Conservation (phyloP, 148 eudicot genomes). For the Polygonum aviculare region DNA sequence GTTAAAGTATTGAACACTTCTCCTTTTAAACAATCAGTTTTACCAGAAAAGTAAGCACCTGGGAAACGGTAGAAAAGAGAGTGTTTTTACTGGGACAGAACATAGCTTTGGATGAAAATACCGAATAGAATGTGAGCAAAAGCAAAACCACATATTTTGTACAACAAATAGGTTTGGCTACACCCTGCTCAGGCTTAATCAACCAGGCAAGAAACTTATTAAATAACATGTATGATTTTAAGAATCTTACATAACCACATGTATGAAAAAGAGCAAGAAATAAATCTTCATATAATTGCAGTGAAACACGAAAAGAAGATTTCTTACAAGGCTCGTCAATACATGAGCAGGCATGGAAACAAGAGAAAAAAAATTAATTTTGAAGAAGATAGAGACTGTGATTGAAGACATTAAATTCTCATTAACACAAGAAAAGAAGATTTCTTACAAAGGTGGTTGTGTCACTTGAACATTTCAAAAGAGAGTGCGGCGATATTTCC, state of each 20-base stretch:
- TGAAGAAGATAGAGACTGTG: not conserved
- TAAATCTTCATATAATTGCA: not conserved
- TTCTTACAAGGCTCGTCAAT: not conserved
- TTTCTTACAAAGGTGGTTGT: conserved; percentile 81
- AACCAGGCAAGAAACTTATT: not conserved
- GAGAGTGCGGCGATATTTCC: conserved; percentile 81
- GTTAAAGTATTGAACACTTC: not conserved
- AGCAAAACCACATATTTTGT: not conserved
- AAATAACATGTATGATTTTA: not conserved
- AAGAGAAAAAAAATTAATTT: not conserved
- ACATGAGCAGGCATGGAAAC: not conserved
- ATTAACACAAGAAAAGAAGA: not conserved
- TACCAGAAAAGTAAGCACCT: not conserved
- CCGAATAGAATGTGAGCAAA: not conserved
- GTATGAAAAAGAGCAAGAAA: not conserved
- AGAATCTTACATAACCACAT: not conserved
- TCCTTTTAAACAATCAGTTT: not conserved
- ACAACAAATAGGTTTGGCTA: not conserved
- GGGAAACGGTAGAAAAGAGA: not conserved
- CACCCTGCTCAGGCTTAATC: not conserved
- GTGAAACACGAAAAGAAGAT: not conserved
- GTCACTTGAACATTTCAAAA: conserved; percentile 87
- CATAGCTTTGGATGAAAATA: not conserved
- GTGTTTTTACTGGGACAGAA: not conserved
- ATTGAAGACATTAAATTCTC: not conserved